Conservation (phyloP, 208 protist species). For the Acanthamoeba triangularis region DNA sequence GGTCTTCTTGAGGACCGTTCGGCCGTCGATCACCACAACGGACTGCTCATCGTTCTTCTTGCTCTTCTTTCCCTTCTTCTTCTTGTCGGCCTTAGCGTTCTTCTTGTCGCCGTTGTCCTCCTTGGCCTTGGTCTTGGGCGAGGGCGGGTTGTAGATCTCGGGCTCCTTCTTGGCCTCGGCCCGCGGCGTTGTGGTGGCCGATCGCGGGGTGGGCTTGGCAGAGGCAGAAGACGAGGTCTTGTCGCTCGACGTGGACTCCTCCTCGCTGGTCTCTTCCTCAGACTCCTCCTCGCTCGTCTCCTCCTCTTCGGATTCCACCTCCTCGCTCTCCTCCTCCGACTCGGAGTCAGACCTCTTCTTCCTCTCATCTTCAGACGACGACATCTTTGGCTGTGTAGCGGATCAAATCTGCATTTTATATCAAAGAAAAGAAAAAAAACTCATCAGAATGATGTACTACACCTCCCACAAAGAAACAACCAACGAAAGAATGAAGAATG, state of each 20-base stretch:
- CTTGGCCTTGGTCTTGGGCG: conserved; percentile 33
- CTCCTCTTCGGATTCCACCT: conserved; percentile 24
- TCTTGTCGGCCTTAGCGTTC: background rate
- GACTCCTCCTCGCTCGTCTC: conserved; percentile 43
- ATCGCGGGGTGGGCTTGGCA: background rate
- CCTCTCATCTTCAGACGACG: conserved; percentile 50
- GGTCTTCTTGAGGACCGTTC: conserved; percentile 55
- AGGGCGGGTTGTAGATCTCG: background rate
- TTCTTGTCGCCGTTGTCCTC: conserved; percentile 38
- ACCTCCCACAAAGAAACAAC: no score
- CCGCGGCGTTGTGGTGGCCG: background rate
- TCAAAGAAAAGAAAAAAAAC: background rate
- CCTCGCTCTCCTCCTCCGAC: background rate
- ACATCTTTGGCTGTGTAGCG: background rate
- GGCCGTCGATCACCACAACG: conserved; percentile 21
- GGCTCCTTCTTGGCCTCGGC: background rate
- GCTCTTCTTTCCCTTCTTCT: conserved; percentile 18
- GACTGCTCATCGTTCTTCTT: conserved; percentile 50
- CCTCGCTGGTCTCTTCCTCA: conserved; percentile 35
- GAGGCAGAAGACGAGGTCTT: background rate
- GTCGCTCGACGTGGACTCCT: conserved; percentile 1
- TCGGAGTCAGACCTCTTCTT: background rate
- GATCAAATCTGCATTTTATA: background rate
- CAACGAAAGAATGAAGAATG: no score
- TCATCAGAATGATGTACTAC: no score